Evolutionary conservation across 192 early-diverging fungal genomes (phyloP).

Genomic region (Endogone sp.): DNA sequence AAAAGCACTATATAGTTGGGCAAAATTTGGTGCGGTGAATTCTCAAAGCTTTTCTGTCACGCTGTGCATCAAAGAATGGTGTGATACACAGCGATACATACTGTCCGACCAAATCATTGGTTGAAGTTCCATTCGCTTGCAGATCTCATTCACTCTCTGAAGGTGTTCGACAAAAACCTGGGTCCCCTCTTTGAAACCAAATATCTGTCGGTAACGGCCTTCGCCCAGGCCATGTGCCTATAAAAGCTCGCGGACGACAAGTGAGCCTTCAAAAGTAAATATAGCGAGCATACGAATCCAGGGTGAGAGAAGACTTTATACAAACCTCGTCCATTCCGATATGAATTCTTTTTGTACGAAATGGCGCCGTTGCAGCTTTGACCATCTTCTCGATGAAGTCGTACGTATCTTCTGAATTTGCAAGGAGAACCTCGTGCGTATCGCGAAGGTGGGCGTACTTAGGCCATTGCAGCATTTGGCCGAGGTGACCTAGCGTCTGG

Average conservation of each 20-base stretch:
- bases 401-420: constrained; percentile 72
- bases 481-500: constrained; percentile 86
- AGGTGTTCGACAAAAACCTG: constrained; percentile 77
- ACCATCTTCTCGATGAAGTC: constrained; percentile 74
- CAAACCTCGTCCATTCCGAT: constrained; percentile 83
- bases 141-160: constrained; percentile 67
- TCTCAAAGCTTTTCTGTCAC: neutral
- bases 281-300: neutral
- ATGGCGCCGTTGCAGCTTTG: constrained; percentile 53
- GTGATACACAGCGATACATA: constrained; percentile 23
- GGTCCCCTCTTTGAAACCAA: constrained; percentile 68
- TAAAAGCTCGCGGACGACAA: constrained; percentile 5
- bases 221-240: constrained; percentile 78
- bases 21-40: neutral
- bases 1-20: constrained; percentile 6
- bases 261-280: neutral
- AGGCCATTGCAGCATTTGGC: constrained; percentile 90
- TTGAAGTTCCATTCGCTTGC: constrained; percentile 50
- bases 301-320: neutral
- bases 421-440: constrained; percentile 75
- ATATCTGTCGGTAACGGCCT: constrained; percentile 72
- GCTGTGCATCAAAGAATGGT: neutral
- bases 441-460: constrained; percentile 71
- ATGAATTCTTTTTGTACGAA: constrained; percentile 78
- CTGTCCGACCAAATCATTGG: constrained; percentile 91